Base-by-base conservation (phyloP, 2,329 filamentous ascomycete species). In the Aschersonia sp. region DNA sequence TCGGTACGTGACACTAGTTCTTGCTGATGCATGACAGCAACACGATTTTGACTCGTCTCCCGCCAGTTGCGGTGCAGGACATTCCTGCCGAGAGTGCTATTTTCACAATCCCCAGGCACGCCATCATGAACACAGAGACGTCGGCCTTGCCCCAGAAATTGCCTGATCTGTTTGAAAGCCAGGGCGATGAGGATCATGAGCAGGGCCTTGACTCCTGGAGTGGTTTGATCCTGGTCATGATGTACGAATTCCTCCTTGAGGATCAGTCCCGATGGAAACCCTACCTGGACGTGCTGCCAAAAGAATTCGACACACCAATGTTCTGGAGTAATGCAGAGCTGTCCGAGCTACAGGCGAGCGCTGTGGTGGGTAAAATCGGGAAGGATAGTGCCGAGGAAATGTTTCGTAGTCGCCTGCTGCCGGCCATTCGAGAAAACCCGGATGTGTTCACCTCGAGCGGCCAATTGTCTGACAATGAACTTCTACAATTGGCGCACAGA, bases 301-400 rank as follows among this genome's bases (percentile, higher is more conserved):
- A 59, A 5, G 58, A 66, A 1, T 95, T 95, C 58, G 78, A 92
- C 61, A 94, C 87, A 2, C 75, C 90, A 53, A 95, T 96, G 85
- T 95, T 89, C 66, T 96, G 89, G 89, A 69, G 75, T 2, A 68
- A 74, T 1, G 66, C 69, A 1, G 87, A 95, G 61, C 70, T 95
- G 3, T 65, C 69, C 1, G 72, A 83, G 56, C 75, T 95, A 7
- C 82, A 90, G 64, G 85, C 82, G 14, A 89, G 85, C 58, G 77
- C 85, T 1, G 77, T 92, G n/a, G 62, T 81, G 4, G 66, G 75
- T 51, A 90, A 88, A 60, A 83, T 95, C 53, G 88, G 87, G 44
- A 85, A 79, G 54, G 69, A 75, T 5, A 71, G 76, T 47, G 87
- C 87, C 2, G 81, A 94, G 50, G 65, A 73, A 42, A 79, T 79